Conservation (phyloP, 2,329 filamentous ascomycete genomes). For the Fusarium praegraminearum region DNA sequence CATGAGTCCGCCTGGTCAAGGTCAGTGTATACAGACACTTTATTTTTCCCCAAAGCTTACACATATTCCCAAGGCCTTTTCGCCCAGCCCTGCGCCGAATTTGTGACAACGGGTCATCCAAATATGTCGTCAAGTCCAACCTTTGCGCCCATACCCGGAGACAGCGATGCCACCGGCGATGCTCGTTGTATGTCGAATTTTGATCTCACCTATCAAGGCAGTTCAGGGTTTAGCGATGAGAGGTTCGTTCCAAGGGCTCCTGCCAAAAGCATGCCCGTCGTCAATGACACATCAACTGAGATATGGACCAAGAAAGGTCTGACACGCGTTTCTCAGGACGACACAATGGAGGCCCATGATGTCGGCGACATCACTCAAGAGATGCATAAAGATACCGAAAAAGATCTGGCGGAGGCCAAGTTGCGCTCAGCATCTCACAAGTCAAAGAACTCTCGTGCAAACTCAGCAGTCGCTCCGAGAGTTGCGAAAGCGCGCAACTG, state of each 20-base stretch:
- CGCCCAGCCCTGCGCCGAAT: not conserved
- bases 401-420: not conserved
- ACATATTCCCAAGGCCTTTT: not conserved
- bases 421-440: not conserved
- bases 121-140: not conserved
- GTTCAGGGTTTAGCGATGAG: not conserved
- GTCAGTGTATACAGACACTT: not conserved
- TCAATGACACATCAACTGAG: not conserved
- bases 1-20: not conserved
- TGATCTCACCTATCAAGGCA: not conserved
- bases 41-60: not conserved
- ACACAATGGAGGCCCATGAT: not conserved
- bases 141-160: not conserved
- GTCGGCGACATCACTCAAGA: not conserved
- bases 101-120: rapidly evolving
- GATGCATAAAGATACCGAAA: rapidly evolving
- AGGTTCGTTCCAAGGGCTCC: not conserved
- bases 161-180: not conserved
- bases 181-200: not conserved
- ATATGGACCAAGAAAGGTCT: not conserved
- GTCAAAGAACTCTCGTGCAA: not conserved
- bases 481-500: not conserved
- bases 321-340: not conserved
- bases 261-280: not conserved
- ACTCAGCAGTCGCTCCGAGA: not conserved